Base-by-base conservation (phyloP, 1,284 basidiomycete species). In the Lentinula novae-zelandiae region DNA sequence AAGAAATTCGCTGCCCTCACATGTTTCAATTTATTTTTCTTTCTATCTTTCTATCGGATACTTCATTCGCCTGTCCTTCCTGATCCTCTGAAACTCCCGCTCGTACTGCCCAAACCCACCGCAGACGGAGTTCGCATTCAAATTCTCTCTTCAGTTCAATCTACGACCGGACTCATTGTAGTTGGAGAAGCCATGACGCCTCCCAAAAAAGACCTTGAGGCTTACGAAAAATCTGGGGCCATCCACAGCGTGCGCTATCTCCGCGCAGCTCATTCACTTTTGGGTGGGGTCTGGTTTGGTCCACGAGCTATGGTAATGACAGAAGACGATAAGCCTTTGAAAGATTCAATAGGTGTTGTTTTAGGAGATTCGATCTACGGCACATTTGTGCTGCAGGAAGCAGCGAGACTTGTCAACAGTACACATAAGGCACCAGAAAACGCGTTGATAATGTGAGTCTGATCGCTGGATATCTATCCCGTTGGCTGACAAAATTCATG, bases 241-340 rank as follows among this genome's bases (percentile, higher is more conserved):
- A 66, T 81, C 62, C 79, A 85, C 64, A 84, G 85, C 7, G 79
- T 92, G 63, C 82, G 95, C 50, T 96, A 90, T 70, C 76, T 98
- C 44, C 83, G 95, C 13, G 93, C 88, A 34, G 92, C 93, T 51
- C 93, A 96, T 72, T 93, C 92, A 2, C 78, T 97, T 20, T 77
- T 98, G 3, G 95, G 95, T 2, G 95, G 95, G 2, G 83, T 91
- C 51, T 97, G 95, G 95, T 83, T 87, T 22, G 83, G 82, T 15
- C 71, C 77, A 38, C 77, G 77, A 64, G 76, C 83, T 6, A 58
- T 58, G 53, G 69, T 73, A 17, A 75, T 76, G 7, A 64, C 82
- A 22, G 76, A 79, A 61, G 70, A 78, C 54, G 70, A 73, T 38
- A 65, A 71, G 36, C 76, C 77, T 33, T 68, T 77, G 70, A 65